These are phyloP conservation scores for Chlorella vulgaris DNA, from an alignment of 139 green algal genomes.

Conservation along the genomic window DNA sequence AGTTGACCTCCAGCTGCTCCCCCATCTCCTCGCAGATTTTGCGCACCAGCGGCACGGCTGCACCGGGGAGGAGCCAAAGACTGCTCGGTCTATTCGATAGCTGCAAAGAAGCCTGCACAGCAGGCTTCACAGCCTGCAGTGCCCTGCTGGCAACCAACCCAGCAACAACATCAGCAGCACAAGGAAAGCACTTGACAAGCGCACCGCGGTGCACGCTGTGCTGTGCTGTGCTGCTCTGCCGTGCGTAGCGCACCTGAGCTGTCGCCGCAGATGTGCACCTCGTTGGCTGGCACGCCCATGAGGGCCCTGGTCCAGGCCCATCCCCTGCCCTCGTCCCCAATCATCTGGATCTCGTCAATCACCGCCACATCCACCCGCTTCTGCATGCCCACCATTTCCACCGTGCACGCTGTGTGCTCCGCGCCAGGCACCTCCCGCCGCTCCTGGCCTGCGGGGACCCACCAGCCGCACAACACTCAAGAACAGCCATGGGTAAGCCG, in stretches of 20 bases:
- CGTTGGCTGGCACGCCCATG: constrained; percentile 78
- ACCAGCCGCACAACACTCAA: too few species aligned
- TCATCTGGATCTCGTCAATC: constrained; percentile 96
- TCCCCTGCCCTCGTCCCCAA: constrained; percentile 83
- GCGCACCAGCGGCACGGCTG: constrained; percentile 77
- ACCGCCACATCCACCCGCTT: constrained; percentile 86
- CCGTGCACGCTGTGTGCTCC: constrained; percentile 88
- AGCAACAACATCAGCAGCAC: too few species aligned
- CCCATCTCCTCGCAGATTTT: constrained; percentile 59
- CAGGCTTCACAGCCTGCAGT: background rate
- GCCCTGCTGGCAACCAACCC: too few species aligned
- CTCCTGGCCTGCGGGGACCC: constrained; percentile 92
- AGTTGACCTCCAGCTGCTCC: constrained; percentile 69
- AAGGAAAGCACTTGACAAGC: too few species aligned
- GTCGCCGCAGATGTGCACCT: constrained; percentile 97
- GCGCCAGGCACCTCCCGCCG: constrained; percentile 71
- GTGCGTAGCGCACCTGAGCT: constrained; percentile 39
- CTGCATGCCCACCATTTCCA: constrained; percentile 88
- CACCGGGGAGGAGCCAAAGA: background rate
- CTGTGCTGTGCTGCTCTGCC: too few species aligned
- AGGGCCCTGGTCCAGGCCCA: constrained; percentile 96
- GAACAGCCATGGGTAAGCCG: too few species aligned
- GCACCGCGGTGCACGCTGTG: too few species aligned
- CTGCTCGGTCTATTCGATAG: background rate
- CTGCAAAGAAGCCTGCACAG: too few species aligned